Evolutionary conservation across 1,284 basidiomycete species (phyloP).

Genomic region (Ganoderma boninense): DNA sequence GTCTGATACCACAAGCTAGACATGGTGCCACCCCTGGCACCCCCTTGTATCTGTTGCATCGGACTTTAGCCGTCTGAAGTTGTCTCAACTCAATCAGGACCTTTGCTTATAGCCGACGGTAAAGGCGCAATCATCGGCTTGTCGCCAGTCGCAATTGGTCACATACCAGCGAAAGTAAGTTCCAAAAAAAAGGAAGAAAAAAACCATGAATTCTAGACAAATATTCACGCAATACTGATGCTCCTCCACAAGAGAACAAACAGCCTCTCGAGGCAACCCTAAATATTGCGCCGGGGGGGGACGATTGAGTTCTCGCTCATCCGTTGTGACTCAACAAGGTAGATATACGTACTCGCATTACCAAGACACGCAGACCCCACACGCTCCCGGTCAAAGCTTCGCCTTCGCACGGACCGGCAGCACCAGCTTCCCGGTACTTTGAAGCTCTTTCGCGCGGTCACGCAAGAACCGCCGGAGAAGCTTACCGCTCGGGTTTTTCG

Average conservation of each 20-base stretch:
- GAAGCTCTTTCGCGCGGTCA: slow-evolving; percentile 45
- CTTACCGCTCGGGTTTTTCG: slow-evolving; percentile 40
- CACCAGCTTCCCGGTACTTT: slow-evolving; percentile 23
- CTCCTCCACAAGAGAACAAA: not conserved
- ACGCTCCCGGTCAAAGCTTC: not conserved
- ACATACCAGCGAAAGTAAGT: not conserved
- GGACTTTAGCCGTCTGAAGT: too few relatives aligned
- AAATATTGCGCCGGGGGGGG: not conserved
- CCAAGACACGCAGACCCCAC: not conserved
- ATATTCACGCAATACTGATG: not conserved
- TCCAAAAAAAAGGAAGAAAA: not conserved
- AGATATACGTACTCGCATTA: not conserved
- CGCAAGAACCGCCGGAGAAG: slow-evolving; percentile 36
- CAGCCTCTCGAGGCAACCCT: not conserved
- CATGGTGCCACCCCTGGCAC: not conserved
- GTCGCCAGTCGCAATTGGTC: too few relatives aligned
- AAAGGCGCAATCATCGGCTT: too few relatives aligned
- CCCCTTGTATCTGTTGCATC: too few relatives aligned
- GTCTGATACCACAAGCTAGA: not conserved
- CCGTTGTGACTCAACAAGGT: not conserved
- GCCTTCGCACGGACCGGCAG: slow-evolving; percentile 23
- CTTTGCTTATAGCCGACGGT: too few relatives aligned
- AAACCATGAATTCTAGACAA: not conserved
- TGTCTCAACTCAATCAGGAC: not conserved
- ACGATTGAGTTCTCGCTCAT: not conserved